Conservation (phyloP, 495 filamentous ascomycete species). For the Saxophila tyrrhenica region DNA sequence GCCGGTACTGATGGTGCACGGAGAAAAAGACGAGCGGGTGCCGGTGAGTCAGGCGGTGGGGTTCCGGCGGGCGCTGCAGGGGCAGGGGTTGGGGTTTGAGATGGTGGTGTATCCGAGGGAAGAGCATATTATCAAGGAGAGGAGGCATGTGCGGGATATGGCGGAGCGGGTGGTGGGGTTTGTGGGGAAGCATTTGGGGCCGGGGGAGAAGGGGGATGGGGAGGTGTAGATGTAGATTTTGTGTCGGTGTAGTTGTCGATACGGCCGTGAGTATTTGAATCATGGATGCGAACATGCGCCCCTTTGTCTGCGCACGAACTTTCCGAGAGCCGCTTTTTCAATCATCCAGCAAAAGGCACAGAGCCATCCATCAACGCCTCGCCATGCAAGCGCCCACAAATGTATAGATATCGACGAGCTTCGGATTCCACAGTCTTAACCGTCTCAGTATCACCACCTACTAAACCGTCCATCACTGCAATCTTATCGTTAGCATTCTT, state of each 20-base stretch:
- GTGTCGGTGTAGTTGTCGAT: no score
- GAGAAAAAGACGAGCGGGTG: slow-evolving; percentile 9
- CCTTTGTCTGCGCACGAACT: no score
- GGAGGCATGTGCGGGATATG: slow-evolving; percentile 10
- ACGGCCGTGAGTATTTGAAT: no score
- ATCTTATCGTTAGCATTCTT: not conserved
- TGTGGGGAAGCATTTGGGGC: slow-evolving; percentile 4
- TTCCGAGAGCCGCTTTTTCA: no score
- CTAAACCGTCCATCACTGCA: not conserved
- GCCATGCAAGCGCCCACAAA: no score
- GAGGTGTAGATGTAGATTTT: no score
- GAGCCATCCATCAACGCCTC: not conserved
- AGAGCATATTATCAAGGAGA: slow-evolving; percentile 7
- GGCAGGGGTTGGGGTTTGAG: slow-evolving; percentile 1
- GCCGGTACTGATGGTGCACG: slow-evolving; percentile 16
- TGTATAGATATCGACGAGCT: no score
- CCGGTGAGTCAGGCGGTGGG: slow-evolving; percentile 10
- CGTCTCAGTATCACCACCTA: not conserved
- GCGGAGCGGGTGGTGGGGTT: slow-evolving; percentile 5
- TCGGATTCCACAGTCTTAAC: no score
- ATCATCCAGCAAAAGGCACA: no score
- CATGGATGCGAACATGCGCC: no score
- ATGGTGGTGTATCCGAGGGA: slow-evolving; percentile 14
- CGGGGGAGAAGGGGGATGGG: not conserved
- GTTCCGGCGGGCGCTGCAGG: slow-evolving; percentile 11